phyloP scores from a whole-genome alignment of 129 eudicot species.

The Sambucus nigra region DNA sequence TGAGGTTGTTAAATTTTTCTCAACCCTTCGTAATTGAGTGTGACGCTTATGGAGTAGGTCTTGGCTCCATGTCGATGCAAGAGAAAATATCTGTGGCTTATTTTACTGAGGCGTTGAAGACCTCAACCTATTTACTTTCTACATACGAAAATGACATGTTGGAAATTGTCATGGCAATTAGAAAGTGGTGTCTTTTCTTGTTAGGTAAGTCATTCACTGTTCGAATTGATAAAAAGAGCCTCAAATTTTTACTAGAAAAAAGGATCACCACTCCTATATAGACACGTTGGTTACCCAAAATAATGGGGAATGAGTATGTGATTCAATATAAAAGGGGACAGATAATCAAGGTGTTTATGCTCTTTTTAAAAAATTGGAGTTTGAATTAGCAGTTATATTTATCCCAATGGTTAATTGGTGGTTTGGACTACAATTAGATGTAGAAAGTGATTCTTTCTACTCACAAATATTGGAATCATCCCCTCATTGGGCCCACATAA shows the following conservation, averaged over 20 bases:
- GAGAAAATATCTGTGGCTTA: background rate
- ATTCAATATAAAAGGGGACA: background rate
- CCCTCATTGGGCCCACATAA: too few species aligned
- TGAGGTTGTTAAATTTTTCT: background rate
- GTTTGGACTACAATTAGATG: background rate
- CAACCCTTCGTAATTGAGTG: background rate
- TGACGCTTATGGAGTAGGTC: background rate
- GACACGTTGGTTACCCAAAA: background rate
- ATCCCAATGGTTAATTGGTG: background rate
- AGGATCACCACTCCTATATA: background rate
- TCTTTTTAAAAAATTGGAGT: background rate
- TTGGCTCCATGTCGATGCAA: slow-evolving; percentile 8
- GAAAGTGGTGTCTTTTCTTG: slow-evolving; percentile 1
- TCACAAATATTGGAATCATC: background rate
- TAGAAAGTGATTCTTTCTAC: background rate
- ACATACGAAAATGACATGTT: slow-evolving; percentile 4
- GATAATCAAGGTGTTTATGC: slow-evolving; percentile 11
- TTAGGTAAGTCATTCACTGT: background rate
- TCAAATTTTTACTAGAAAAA: background rate
- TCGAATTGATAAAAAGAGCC: slow-evolving; percentile 1
- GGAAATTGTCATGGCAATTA: background rate
- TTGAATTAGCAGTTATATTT: background rate
- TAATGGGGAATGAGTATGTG: background rate
- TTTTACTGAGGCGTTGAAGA: background rate
- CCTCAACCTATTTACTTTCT: background rate